A percentile compares a stretch with the other conserved stretches of the same genome.
Conservation (phyloP, 306 rosid species). For the Vigna unguiculata region DNA sequence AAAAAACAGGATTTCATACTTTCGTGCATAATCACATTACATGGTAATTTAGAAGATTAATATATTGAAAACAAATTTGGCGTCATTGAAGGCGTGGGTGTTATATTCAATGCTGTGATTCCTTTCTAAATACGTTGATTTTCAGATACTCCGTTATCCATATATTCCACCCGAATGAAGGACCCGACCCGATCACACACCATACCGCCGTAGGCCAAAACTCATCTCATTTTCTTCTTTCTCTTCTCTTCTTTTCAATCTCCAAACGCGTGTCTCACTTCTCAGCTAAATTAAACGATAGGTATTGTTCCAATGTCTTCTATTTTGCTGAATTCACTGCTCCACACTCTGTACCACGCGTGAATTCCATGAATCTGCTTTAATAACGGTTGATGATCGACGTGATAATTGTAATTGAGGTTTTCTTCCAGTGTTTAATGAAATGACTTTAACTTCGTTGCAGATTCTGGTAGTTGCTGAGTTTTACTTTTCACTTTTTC, state of each 20-base stretch:
- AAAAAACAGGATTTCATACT: no score
- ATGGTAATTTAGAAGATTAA: no score
- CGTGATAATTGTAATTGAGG: not conserved
- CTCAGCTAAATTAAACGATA: not conserved
- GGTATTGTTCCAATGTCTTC: not conserved
- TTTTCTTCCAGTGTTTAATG: constrained; percentile 6
- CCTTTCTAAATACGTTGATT: not conserved
- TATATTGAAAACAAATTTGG: not conserved
- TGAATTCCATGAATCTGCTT: not conserved
- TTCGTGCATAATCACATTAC: no score
- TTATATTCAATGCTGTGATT: no score
- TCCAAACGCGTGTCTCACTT: not conserved
- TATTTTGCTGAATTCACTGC: not conserved
- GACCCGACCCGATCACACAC: constrained; percentile 42
- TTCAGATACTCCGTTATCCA: not conserved
- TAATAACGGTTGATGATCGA: not conserved
- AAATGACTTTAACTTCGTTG: constrained; percentile 23
- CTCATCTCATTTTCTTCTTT: not conserved
- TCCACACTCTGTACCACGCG: not conserved
- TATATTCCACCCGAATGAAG: no score
- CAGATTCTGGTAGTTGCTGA: constrained; percentile 40
- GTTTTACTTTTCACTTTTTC: not conserved
- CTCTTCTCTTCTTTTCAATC: not conserved
- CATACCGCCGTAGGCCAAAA: not conserved
- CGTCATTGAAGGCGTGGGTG: not conserved